Percentiles rank a stretch among this genome's conserved stretches.
Evolutionary conservation across 768 basidiomycete genomes (phyloP).

Genomic region (Dacryopinax primogenitus): DNA sequence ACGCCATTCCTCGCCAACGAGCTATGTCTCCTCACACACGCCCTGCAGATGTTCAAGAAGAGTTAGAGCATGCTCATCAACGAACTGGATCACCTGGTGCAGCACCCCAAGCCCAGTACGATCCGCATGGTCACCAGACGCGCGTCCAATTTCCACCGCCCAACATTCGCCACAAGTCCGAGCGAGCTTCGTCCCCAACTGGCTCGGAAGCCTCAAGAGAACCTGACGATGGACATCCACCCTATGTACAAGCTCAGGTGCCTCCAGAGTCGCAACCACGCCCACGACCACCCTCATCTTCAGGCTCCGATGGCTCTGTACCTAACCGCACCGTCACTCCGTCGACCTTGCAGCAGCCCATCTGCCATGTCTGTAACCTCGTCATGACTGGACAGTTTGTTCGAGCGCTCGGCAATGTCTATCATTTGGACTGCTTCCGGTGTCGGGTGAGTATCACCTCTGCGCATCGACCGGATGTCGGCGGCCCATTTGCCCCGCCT

Average conservation of each 20-base stretch:
- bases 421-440: constrained; percentile 95
- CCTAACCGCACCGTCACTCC: constrained; percentile 1
- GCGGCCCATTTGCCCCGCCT: constrained; percentile 1
- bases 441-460: constrained; percentile 59
- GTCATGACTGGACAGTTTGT: constrained; percentile 88
- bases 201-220: not conserved
- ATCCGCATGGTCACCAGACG: not conserved
- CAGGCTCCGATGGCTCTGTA: constrained; percentile 1
- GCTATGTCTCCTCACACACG: not conserved
- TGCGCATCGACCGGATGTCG: not conserved
- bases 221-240: not conserved
- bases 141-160: not conserved
- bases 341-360: not conserved
- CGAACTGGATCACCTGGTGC: not conserved
- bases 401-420: constrained; percentile 82
- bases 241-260: not conserved
- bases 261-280: not conserved
- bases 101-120: not conserved
- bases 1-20: not conserved
- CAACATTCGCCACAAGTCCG: not conserved
- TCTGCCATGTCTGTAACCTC: constrained; percentile 29
- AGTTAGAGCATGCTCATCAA: not conserved
- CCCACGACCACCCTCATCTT: not conserved
- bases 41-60: not conserved
- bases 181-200: not conserved